Conservation (phyloP, 1,139 yeast genomes). For the Pichia sp. region DNA sequence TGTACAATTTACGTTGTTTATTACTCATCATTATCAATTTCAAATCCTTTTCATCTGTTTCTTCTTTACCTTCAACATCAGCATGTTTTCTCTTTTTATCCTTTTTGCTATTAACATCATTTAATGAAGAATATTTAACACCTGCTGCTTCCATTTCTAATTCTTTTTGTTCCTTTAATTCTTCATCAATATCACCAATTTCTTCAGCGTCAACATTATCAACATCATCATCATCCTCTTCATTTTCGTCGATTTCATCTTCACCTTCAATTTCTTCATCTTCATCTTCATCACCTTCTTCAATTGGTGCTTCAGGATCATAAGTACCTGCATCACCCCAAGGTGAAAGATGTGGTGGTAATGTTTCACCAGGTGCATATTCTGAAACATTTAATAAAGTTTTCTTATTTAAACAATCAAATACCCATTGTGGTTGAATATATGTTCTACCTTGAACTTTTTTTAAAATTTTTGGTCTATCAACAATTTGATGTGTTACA, state of each 20-base stretch:
- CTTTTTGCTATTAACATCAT: constrained; percentile 29
- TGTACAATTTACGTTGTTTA: constrained; percentile 89
- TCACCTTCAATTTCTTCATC: constrained; percentile 47
- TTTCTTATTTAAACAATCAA: constrained; percentile 81
- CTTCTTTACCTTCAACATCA: constrained; percentile 61
- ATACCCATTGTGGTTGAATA: constrained; percentile 96
- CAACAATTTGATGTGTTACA: constrained; percentile 90
- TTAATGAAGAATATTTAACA: constrained; percentile 59
- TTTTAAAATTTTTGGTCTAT: constrained; percentile 73
- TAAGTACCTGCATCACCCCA: constrained; percentile 96
- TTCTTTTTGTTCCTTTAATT: constrained; percentile 68
- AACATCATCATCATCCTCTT: constrained; percentile 30
- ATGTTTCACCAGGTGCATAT: constrained; percentile 89
- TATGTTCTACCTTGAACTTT: constrained; percentile 90
- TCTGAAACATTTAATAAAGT: constrained; percentile 66
- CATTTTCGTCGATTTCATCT: constrained; percentile 44
- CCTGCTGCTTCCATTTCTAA: constrained; percentile 89
- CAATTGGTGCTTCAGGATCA: constrained; percentile 60
- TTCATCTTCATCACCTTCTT: constrained; percentile 40
- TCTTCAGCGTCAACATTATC: constrained; percentile 35
- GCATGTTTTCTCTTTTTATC: constrained; percentile 48
- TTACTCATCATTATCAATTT: constrained; percentile 97
- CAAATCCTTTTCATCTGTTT: constrained; percentile 81
- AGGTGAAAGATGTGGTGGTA: constrained; percentile 97
- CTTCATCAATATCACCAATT: constrained; percentile 33